phyloP scores from a whole-genome alignment of 139 green algal species.

The Monoraphidium neglectum region DNA sequence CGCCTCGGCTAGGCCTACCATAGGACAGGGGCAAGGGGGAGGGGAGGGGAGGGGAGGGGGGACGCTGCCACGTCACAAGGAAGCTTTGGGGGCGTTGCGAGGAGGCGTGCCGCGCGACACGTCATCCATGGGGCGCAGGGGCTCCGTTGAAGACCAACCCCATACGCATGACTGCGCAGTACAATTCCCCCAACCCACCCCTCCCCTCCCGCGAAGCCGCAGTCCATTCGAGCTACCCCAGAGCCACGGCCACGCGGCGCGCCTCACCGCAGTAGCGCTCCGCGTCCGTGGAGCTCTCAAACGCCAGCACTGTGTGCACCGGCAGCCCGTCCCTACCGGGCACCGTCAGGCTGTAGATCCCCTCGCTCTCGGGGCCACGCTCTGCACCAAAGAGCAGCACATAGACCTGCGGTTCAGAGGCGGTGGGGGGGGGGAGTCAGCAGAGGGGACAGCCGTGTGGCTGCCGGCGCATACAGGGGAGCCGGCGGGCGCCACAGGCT shows the following conservation, averaged over 20 bases:
- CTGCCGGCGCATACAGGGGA: no score
- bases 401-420: conserved; percentile 52
- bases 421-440: no score
- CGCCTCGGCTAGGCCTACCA: conserved; percentile 75
- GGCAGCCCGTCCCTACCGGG: conserved; percentile 57
- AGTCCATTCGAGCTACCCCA: no score
- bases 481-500: no score
- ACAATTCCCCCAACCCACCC: no score
- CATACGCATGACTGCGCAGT: neutral
- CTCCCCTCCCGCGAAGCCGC: no score
- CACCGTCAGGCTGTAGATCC: conserved; percentile 81
- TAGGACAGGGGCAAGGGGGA: conserved; percentile 28
- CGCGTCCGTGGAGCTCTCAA: conserved; percentile 76
- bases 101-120: neutral
- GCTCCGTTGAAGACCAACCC: no score
- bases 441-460: no score
- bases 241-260: neutral
- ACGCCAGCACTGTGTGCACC: conserved; percentile 86
- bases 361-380: conserved; percentile 70
- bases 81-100: neutral
- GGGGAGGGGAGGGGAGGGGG: neutral
- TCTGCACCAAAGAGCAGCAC: conserved; percentile 85
- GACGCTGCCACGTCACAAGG: neutral
- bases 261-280: conserved; percentile 41
- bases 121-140: neutral